Evolutionary conservation across 345 rosid genomes (phyloP).

Genomic region (Arabis alpina): DNA sequence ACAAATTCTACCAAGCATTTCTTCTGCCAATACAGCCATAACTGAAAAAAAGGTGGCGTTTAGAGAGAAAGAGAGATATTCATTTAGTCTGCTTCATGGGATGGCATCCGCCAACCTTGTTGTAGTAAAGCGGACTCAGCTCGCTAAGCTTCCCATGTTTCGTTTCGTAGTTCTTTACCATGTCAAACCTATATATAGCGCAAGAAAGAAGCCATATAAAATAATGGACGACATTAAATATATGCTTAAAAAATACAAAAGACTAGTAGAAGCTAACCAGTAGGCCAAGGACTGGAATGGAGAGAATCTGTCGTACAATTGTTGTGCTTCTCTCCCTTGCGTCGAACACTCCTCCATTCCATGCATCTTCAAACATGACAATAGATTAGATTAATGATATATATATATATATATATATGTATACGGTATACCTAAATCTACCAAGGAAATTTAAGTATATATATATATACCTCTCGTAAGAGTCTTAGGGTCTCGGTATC

Average conservation of each 20-base stretch:
- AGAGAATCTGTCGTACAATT: constrained; percentile 21
- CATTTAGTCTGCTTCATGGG: background rate
- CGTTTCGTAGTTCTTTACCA: constrained; percentile 15
- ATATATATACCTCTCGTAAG: constrained; percentile 45
- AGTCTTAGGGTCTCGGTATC: constrained; percentile 56
- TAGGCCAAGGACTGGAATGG: constrained; percentile 36
- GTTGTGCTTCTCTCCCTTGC: constrained; percentile 4
- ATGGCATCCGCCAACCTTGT: constrained; percentile 5
- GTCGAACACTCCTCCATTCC: constrained; percentile 18
- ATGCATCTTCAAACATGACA: constrained; percentile 12
- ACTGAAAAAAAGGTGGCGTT: too few relatives aligned
- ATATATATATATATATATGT: background rate
- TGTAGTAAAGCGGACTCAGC: constrained; percentile 16
- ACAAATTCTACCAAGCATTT: too few relatives aligned
- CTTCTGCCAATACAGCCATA: too few relatives aligned
- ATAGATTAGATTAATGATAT: background rate
- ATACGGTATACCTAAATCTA: too few relatives aligned
- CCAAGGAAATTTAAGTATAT: background rate
- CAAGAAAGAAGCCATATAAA: constrained; percentile 10
- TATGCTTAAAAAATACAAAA: too few relatives aligned
- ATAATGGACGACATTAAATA: too few relatives aligned
- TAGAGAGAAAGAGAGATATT: background rate
- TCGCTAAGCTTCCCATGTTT: constrained; percentile 26
- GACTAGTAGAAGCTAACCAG: constrained; percentile 6
- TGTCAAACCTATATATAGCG: constrained; percentile 24